A percentile compares a stretch with the other conserved stretches of the same genome.
Conservation (phyloP, 257 asterid genomes). For the Petrea volubilis region DNA sequence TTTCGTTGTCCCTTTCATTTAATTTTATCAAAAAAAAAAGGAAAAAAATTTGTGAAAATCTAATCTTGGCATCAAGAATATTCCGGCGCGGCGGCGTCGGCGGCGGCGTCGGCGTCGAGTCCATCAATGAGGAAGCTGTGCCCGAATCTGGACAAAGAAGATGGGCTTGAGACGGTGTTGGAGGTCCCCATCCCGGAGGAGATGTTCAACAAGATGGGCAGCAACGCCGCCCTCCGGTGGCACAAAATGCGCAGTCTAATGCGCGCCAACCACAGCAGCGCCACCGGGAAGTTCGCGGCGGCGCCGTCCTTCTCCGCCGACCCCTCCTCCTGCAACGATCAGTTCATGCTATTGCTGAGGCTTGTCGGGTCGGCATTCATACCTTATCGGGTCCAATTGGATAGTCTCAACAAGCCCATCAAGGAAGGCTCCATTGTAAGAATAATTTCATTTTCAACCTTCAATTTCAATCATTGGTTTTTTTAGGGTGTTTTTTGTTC, state of each 20-base stretch:
- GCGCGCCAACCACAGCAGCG: slow-evolving; percentile 41
- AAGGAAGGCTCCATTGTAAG: slow-evolving; percentile 72
- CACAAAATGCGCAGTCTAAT: slow-evolving; percentile 66
- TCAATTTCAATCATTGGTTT: too few relatives aligned
- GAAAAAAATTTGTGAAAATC: neutral
- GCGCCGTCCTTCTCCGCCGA: slow-evolving; percentile 22
- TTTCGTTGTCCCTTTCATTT: too few relatives aligned
- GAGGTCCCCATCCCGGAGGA: slow-evolving; percentile 94
- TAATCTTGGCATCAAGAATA: neutral
- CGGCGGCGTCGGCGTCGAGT: slow-evolving; percentile 20
- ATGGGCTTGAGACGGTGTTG: slow-evolving; percentile 73
- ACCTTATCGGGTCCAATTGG: slow-evolving; percentile 64
- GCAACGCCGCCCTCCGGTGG: slow-evolving; percentile 70
- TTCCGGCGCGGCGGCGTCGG: slow-evolving; percentile 19
- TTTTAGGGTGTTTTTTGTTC: too few relatives aligned
- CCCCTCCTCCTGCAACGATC: slow-evolving; percentile 46
- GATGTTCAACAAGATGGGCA: slow-evolving; percentile 73
- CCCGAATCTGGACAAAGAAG: slow-evolving; percentile 71
- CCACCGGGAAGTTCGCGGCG: slow-evolving; percentile 36
- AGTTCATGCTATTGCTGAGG: slow-evolving; percentile 69
- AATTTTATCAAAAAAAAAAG: too few relatives aligned
- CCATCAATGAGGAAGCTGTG: slow-evolving; percentile 41
- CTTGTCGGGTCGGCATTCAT: slow-evolving; percentile 84
- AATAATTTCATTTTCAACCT: neutral
- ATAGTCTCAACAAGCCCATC: slow-evolving; percentile 55